Base-by-base conservation (phyloP, 352 stramenopile genomes). In the Phytophthora agathidicida region DNA sequence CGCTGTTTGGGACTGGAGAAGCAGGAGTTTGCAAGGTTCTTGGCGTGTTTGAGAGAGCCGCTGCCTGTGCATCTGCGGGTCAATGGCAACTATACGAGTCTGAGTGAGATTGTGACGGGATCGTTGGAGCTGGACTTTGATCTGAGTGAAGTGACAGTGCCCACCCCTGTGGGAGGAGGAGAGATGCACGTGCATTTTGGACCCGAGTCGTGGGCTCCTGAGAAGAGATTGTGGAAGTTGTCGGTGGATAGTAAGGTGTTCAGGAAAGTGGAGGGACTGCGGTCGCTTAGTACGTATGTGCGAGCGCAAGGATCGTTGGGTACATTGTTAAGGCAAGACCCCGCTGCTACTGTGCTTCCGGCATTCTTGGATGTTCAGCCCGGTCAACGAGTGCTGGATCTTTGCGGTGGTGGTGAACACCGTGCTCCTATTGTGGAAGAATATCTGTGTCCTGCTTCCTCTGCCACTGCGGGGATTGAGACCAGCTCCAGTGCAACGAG, bases 321-420 rank as follows among this genome's bases (percentile, higher is more conserved):
- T 1, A 96, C 81, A 26, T 73, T 99, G 2, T 90, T 97, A 31
- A 77, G 82, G 20, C 96, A 99, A 58, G 98, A 99, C 60, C 82
- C 97, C 7, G 94, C 96, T 24, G 97, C 86, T 36, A 99, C 98
- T 82, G 77, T 99, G 30, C 86, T 98, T 4, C 94, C 97, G 3
- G 73, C 96, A 32, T 97, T 99, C 42, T 81, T 99, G 16, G 71
- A 96, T 60, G 75, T 94, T 0, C 54, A 94, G 55, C 86, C 86
- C 3, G 75, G 94, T 41, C 77, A 98, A 60, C 68, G 68, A 11
- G 72, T 93, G 23, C 49, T 91, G 7, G 80, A 93, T 66, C 68
- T 93, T 17, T 89, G 82, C 28, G 80, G 82, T 28, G 81, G 73
- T 43, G 80, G 83, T 17, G 81, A 92, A 51, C 72, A 89, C 56